Evolutionary conservation across 768 basidiomycete genomes (phyloP), one percentile per base, ranked within the genome.

Genomic region (Mycena epipterygia): DNA sequence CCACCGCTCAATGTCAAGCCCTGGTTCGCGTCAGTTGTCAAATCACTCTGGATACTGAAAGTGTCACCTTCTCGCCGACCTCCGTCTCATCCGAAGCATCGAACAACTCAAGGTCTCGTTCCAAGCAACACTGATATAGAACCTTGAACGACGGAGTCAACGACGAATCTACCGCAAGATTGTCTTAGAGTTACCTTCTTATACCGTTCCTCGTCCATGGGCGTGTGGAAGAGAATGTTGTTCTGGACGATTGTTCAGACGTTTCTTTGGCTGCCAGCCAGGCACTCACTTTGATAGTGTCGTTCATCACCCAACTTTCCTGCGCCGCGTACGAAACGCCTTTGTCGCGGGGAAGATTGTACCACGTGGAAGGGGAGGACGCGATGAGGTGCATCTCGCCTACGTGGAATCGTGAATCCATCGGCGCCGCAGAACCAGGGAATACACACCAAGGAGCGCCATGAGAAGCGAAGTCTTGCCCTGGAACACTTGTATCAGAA

Each of bases 251-350:
- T 27, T 16, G 12, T 9, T 56, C 33, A 37, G 29, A 30, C 19
- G 11, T n/a, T 44, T 25, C 25, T 5, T 52, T 33, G 35, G 0
- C 37, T 5, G 46, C 6, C 35, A 39, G 41, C 5, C n/a, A 33
- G 52, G 19, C 30, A 59, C 71, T 35, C 46, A 89, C 91, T 77
- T 82, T 84, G 60, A 94, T 93, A 0, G 92, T 94, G 67, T 92
- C 92, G 72, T 94, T 95, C 78, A 91, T 88, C 3, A 95, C 90
- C 94, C 94, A 97, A 5, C 92, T 90, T 76, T 95, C 93, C 77
- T 97, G 95, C 4, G 92, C 91, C 6, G 92, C 92, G 76, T 93
- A 95, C 2, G 93, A 90, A 42, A 96, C 86, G 7, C 94, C 93
- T 1, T 85, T 85, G 5, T 81, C 81, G 3, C 93, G 83, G 29